These are phyloP conservation scores for Tylopilus rubrobrunneus DNA, from an alignment of 768 basidiomycete genomes.

Conservation along the genomic window DNA sequence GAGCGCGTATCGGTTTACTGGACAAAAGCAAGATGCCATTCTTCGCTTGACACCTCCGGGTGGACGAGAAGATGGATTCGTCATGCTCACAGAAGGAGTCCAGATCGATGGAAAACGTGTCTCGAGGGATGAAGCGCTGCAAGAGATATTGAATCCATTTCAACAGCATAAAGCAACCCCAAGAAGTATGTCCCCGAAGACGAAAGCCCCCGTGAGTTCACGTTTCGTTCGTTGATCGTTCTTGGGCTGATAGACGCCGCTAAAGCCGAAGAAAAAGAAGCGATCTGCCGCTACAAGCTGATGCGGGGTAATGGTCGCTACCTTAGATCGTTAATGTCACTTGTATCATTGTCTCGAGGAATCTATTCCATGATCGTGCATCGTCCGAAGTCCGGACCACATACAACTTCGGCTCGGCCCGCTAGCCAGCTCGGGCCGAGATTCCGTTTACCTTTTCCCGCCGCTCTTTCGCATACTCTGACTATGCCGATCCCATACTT, in stretches of 20 bases:
- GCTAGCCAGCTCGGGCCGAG: not conserved
- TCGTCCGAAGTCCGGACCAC: no score
- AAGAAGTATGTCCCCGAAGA: constrained; percentile 3
- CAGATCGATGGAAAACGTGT: constrained; percentile 23
- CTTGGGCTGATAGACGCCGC: constrained; percentile 4
- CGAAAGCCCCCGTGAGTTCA: constrained; percentile 16
- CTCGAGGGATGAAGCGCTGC: constrained; percentile 18
- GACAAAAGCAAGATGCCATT: constrained; percentile 17
- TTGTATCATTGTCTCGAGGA: not conserved
- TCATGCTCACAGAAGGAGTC: constrained; percentile 22
- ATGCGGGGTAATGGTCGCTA: not conserved
- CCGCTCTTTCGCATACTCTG: not conserved
- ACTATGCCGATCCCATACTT: constrained; percentile 41
- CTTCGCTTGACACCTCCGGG: constrained; percentile 15
- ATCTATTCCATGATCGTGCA: not conserved
- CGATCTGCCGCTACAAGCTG: not conserved
- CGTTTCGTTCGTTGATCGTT: not conserved
- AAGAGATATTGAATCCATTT: constrained; percentile 20
- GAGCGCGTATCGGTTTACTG: constrained; percentile 19
- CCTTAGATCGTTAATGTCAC: not conserved
- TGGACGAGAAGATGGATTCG: constrained; percentile 18
- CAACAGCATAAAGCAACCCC: not conserved
- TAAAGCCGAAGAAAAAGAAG: constrained; percentile 19
- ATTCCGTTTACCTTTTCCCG: not conserved
- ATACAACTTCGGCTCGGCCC: not conserved